Percentiles rank a stretch among this genome's conserved stretches.
Evolutionary conservation across 495 filamentous ascomycete genomes (phyloP).

Genomic region (Xylaria curta): DNA sequence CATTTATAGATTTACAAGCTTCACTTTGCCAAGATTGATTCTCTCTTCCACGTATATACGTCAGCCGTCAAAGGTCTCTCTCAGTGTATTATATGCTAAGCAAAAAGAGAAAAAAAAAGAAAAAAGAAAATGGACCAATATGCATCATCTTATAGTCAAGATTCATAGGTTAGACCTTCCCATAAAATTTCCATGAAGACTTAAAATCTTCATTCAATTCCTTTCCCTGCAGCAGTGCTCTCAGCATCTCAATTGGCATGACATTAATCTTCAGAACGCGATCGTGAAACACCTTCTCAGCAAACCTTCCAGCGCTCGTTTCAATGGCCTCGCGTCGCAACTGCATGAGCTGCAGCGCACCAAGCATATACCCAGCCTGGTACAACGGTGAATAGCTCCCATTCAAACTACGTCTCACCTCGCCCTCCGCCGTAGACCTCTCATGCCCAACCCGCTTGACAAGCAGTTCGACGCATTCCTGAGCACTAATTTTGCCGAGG

Average conservation of each 20-base stretch:
- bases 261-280: conserved; percentile 48
- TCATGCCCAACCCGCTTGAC: conserved; percentile 57
- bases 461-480: conserved; percentile 58
- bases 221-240: conserved; percentile 50
- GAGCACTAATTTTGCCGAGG: conserved; percentile 51
- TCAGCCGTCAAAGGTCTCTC: no score
- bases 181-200: conserved; percentile 42
- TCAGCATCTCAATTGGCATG: conserved; percentile 60
- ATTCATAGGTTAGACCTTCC: background rate
- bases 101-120: no score
- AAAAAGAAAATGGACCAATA: no score
- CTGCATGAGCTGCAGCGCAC: conserved; percentile 54
- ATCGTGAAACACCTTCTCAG: conserved; percentile 59
- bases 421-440: conserved; percentile 60
- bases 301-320: conserved; percentile 35
- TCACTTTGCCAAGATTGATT: no score
- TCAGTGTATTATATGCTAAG: no score
- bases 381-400: conserved; percentile 58
- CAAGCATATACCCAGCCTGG: conserved; percentile 61
- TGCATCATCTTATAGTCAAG: background rate
- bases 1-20: no score
- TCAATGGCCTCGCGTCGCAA: conserved; percentile 47
- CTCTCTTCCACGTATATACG: no score
- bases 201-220: conserved; percentile 42
- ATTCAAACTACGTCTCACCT: conserved; percentile 56